These are phyloP conservation scores for Zasmidium cellare DNA, from an alignment of 2,329 filamentous ascomycete species.

Conservation along the genomic window DNA sequence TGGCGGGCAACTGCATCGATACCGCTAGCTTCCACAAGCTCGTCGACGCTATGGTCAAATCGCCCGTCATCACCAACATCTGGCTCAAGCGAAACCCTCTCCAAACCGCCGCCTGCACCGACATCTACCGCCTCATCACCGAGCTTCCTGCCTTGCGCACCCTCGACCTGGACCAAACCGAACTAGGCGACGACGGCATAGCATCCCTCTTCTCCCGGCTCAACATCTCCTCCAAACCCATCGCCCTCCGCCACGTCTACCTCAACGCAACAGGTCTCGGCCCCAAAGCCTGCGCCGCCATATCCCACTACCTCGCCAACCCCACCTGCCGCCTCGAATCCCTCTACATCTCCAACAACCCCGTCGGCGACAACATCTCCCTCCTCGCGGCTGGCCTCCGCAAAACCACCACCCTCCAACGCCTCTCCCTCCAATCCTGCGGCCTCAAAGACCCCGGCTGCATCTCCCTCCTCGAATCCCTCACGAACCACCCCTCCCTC, in stretches of 20 bases:
- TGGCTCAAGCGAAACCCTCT: conserved; percentile 59
- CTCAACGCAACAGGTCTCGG: conserved; percentile 36
- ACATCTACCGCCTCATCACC: conserved; percentile 49
- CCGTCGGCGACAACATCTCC: conserved; percentile 28
- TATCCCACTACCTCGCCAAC: conserved; percentile 29
- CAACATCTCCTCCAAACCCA: conserved; percentile 5
- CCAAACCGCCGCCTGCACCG: conserved; percentile 38
- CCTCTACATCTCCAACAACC: conserved; percentile 37
- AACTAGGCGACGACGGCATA: conserved; percentile 51
- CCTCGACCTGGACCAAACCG: conserved; percentile 56
- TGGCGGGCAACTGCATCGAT: conserved; percentile 57
- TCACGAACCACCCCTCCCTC: conserved; percentile 39
- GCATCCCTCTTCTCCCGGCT: conserved; percentile 44
- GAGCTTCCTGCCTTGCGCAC: conserved; percentile 47
- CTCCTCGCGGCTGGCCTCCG: conserved; percentile 29
- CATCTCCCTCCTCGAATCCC: conserved; percentile 40
- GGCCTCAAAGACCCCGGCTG: conserved; percentile 45
- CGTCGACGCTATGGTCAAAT: conserved; percentile 48
- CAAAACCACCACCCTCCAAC: conserved; percentile 26
- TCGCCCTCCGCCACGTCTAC: conserved; percentile 35
- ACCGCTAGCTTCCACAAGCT: conserved; percentile 43
- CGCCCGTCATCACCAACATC: conserved; percentile 49
- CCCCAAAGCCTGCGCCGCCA: conserved; percentile 25
- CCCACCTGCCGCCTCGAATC: conserved; percentile 32
- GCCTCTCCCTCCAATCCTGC: conserved; percentile 44